Conservation (phyloP, 495 filamentous ascomycete species). For the Penicillium cataractarum region DNA sequence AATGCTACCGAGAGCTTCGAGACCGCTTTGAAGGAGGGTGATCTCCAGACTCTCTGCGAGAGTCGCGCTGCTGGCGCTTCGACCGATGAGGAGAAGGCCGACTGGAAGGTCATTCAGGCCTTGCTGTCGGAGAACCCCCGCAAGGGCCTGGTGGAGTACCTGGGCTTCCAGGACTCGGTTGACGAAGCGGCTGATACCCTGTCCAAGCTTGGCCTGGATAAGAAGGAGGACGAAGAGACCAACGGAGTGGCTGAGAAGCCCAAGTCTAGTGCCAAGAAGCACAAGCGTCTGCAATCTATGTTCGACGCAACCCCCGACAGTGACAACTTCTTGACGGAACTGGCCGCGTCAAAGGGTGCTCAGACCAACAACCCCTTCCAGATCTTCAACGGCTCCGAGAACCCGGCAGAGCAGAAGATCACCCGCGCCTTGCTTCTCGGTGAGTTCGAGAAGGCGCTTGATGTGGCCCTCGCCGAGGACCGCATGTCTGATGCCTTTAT, state of each 20-base stretch:
- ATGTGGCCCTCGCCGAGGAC: slow-evolving; percentile 83
- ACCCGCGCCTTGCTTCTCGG: slow-evolving; percentile 87
- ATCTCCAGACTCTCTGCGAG: slow-evolving; percentile 79
- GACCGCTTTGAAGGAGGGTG: slow-evolving; percentile 73
- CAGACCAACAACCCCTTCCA: slow-evolving; percentile 88
- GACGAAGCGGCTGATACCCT: slow-evolving; percentile 54
- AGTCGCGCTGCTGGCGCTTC: slow-evolving; percentile 70
- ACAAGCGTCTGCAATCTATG: slow-evolving; percentile 74
- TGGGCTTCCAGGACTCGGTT: slow-evolving; percentile 74
- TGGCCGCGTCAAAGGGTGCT: slow-evolving; percentile 75
- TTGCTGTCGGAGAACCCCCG: slow-evolving; percentile 79
- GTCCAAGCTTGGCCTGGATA: slow-evolving; percentile 47
- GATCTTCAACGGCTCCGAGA: slow-evolving; percentile 78
- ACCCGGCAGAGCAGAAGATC: slow-evolving; percentile 80
- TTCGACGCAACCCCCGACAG: slow-evolving; percentile 78
- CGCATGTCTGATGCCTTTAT: slow-evolving; percentile 96
- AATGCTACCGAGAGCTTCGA: slow-evolving; percentile 86
- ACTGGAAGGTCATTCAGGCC: slow-evolving; percentile 94
- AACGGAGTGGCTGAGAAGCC: slow-evolving; percentile 53
- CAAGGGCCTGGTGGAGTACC: slow-evolving; percentile 78
- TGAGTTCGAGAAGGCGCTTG: slow-evolving; percentile 86
- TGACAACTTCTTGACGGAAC: slow-evolving; percentile 78
- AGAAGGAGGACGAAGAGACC: slow-evolving; percentile 46
- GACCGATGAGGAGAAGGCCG: slow-evolving; percentile 87
- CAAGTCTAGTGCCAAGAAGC: slow-evolving; percentile 52